These are phyloP conservation scores for Tylopilus intermedius DNA, from an alignment of 768 basidiomycete genomes.

Conservation along the genomic window DNA sequence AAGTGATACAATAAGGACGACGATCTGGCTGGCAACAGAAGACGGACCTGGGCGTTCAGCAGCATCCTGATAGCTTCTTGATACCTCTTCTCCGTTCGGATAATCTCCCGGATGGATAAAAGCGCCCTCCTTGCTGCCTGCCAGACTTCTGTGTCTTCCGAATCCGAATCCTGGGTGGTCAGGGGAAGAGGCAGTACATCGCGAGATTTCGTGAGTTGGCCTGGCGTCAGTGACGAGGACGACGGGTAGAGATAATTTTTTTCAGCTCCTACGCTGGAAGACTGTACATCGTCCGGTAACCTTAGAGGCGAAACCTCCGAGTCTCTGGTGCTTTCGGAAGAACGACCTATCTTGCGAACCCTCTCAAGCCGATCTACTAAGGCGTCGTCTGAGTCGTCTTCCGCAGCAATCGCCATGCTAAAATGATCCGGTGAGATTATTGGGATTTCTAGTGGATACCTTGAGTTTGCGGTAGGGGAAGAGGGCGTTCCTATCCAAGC, in stretches of 20 bases:
- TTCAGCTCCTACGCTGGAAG: neutral
- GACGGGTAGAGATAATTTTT: neutral
- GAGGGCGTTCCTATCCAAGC: constrained; percentile 27
- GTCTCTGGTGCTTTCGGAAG: neutral
- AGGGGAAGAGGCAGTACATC: neutral
- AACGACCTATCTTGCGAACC: constrained; percentile 29
- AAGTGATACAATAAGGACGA: constrained; percentile 8
- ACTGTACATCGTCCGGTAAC: neutral
- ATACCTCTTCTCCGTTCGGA: constrained; percentile 45
- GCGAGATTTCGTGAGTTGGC: neutral
- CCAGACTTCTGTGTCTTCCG: constrained; percentile 32
- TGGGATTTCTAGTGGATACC: neutral
- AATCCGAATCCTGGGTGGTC: constrained; percentile 7
- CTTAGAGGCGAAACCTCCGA: neutral
- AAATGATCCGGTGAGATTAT: constrained; percentile 6
- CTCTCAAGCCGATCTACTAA: constrained; percentile 45
- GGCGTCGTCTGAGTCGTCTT: constrained; percentile 48
- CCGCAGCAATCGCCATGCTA: constrained; percentile 43
- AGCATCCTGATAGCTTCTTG: constrained; percentile 35
- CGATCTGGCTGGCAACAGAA: neutral
- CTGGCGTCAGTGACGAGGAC: neutral
- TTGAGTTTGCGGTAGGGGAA: neutral
- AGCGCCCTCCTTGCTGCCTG: constrained; percentile 36
- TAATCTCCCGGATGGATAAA: constrained; percentile 44
- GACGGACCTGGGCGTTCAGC: constrained; percentile 32